Evolutionary conservation across 306 rosid species (phyloP), one percentile per base, ranked within the genome.

Genomic region (Medicago ruthenica): DNA sequence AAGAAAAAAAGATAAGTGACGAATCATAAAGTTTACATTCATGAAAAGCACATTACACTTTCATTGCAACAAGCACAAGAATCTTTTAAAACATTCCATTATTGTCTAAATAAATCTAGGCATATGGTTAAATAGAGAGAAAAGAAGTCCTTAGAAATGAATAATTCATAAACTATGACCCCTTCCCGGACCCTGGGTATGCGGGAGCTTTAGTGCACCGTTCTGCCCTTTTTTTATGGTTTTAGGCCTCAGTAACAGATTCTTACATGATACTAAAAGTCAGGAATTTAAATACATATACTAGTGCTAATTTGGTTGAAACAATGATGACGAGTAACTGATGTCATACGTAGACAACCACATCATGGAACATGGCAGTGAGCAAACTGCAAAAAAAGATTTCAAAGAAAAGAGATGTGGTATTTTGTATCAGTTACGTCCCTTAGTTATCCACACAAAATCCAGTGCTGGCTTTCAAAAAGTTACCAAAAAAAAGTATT

Each of bases 1-100:
- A 80, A 24, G 20, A 67, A 80, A 44, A 60, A 51, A 51, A 69
- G 48, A 73, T 81, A 64, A 77, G 76, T 69, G 48, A 18, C 36
- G 41, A 53, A 34, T 61, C 61, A 68, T 57, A 44, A 37, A 70
- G 64, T 24, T 62, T 51, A 81, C 6, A 68, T 22, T 74, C 54
- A 70, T 36, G 57, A 69, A 68, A 54, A 54, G 34, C 15, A 53
- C 22, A 74, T 45, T 11, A 68, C 61, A 17, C 60, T 40, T 63
- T 64, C 57, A 75, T 47, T 70, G 63, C 71, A 50, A 20, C 70
- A 78, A 65, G 70, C 70, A 44, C 18, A 9, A 58, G 34, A 74
- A 47, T 27, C 37, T 48, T 34, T 68, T 37, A 15, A 45, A 74
- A 22, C 63, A 53, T 63, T 73, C 72, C 53, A 53, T 48, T 77